A percentile compares a stretch with the other conserved stretches of the same genome.
Conservation (phyloP, 139 green algal species). For the Micromonas commoda region DNA sequence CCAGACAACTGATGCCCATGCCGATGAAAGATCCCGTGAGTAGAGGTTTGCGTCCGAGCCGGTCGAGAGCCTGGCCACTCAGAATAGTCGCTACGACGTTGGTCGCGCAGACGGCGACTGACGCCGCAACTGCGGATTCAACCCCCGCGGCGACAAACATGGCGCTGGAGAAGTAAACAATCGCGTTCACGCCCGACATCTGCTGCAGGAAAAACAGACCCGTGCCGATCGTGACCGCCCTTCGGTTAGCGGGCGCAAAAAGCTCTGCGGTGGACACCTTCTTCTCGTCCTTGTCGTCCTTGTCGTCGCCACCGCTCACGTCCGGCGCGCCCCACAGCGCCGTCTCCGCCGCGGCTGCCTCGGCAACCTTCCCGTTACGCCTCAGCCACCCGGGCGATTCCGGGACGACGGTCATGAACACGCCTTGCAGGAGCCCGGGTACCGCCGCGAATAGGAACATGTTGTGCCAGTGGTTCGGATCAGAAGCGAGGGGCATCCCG, state of each 20-base stretch:
- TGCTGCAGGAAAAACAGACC: constrained; percentile 88
- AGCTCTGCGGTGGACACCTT: not conserved
- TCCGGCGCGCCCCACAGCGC: constrained; percentile 58
- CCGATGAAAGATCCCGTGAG: constrained; percentile 64
- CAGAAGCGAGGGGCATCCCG: constrained; percentile 21
- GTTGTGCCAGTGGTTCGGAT: constrained; percentile 57
- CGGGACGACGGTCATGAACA: constrained; percentile 63
- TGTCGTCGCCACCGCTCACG: constrained; percentile 12
- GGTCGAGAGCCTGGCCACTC: constrained; percentile 16
- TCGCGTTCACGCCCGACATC: constrained; percentile 91
- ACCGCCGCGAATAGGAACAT: constrained; percentile 74
- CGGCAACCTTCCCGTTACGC: constrained; percentile 39
- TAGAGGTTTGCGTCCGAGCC: constrained; percentile 48
- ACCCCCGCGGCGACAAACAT: constrained; percentile 89
- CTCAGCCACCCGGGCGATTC: constrained; percentile 79
- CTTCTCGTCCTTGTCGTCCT: not conserved
- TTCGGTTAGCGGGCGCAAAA: not conserved
- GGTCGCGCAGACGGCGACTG: constrained; percentile 70
- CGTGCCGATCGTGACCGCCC: constrained; percentile 14
- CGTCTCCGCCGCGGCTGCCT: constrained; percentile 50
- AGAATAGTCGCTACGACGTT: constrained; percentile 64
- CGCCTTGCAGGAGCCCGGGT: constrained; percentile 61
- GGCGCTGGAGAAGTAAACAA: constrained; percentile 89
- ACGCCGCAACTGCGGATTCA: constrained; percentile 70
- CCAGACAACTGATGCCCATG: constrained; percentile 48